Conservation (phyloP, 352 stramenopile species). For the Globisporangium acanthophoron region DNA sequence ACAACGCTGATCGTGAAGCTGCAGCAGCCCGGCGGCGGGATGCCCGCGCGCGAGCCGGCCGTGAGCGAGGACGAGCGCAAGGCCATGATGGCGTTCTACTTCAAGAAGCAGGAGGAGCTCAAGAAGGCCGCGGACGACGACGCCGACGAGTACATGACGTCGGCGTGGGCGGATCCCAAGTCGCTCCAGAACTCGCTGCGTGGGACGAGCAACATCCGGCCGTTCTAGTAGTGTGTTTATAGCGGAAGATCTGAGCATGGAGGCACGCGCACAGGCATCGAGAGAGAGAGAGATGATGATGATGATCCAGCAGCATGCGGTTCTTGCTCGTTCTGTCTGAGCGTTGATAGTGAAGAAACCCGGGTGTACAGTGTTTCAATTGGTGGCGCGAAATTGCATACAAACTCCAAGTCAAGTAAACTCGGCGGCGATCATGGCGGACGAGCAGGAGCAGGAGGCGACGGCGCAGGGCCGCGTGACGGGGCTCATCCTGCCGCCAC, state of each 20-base stretch:
- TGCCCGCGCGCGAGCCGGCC: conserved; percentile 70
- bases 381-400: neutral
- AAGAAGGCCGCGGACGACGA: conserved; percentile 85
- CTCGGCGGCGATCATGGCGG: conserved; percentile 9
- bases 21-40: conserved; percentile 82
- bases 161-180: conserved; percentile 91
- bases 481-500: conserved; percentile 95
- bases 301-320: no score
- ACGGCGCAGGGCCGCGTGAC: conserved; percentile 75
- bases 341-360: no score
- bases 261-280: no score
- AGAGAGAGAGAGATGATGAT: neutral
- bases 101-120: conserved; percentile 87
- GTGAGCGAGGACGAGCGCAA: conserved; percentile 95
- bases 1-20: conserved; percentile 90
- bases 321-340: no score
- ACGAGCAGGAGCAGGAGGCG: conserved; percentile 2
- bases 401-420: neutral
- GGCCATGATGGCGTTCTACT: conserved; percentile 96
- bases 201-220: conserved; percentile 82
- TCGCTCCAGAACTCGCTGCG: conserved; percentile 91
- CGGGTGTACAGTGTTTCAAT: no score
- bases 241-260: neutral
- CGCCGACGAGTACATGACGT: conserved; percentile 94
- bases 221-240: conserved; percentile 32